These are phyloP conservation scores for Aspergillus brasiliensis DNA, from an alignment of 2,329 filamentous ascomycete genomes.

Conservation along the genomic window DNA sequence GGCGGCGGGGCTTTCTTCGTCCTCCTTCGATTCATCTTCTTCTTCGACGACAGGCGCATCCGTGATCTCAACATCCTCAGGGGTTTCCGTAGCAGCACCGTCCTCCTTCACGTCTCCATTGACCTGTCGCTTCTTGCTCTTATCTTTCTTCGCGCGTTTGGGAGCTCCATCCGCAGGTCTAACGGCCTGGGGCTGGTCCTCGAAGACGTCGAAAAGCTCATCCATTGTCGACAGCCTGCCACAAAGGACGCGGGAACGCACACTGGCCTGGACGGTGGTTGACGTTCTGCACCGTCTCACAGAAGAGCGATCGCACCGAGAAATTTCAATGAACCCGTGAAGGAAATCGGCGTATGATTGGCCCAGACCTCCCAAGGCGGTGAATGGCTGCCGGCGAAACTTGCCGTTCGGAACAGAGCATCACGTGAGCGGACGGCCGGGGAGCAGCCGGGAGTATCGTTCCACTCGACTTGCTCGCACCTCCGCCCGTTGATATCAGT, in stretches of 20 bases:
- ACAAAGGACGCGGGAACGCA: conserved; percentile 20
- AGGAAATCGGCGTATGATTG: conserved; percentile 29
- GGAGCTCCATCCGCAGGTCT: conserved; percentile 32
- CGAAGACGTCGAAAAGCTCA: conserved; percentile 81
- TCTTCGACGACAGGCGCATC: conserved; percentile 19
- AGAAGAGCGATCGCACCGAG: conserved; percentile 21
- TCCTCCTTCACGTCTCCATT: conserved; percentile 72
- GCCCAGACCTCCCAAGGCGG: conserved; percentile 6
- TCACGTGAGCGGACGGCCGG: conserved; percentile 21
- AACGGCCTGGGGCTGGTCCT: conserved; percentile 61
- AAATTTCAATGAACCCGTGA: conserved; percentile 38
- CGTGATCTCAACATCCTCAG: conserved; percentile 25
- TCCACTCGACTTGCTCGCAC: conserved; percentile 25
- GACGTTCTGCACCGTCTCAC: conserved; percentile 19
- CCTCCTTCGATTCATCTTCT: conserved; percentile 18
- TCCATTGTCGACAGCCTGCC: conserved; percentile 57
- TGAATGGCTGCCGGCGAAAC: conserved; percentile 23
- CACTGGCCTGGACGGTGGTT: conserved; percentile 18
- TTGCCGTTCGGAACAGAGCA: not conserved
- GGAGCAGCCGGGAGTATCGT: conserved; percentile 17
- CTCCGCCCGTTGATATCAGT: conserved; percentile 18
- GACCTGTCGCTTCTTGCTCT: conserved; percentile 82
- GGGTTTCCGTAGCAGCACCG: conserved; percentile 35
- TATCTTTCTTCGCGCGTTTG: conserved; percentile 55
- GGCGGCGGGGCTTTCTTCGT: conserved; percentile 20